Percentiles rank a stretch among this genome's conserved stretches.
phyloP scores from a whole-genome alignment of 345 rosid genomes.

The Eucalyptus albens region DNA sequence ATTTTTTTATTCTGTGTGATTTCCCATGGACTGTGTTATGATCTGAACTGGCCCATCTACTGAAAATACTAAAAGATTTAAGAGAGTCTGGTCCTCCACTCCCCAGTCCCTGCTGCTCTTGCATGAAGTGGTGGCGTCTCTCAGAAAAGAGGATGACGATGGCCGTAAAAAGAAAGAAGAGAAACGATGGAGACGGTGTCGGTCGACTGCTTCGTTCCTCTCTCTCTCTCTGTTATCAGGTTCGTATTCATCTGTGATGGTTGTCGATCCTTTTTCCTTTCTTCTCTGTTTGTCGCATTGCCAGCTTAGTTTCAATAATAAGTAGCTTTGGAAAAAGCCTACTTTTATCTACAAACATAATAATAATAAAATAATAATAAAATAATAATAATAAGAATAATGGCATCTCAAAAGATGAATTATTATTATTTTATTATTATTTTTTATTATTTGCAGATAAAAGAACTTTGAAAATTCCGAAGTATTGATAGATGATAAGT shows the following conservation, averaged over 20 bases:
- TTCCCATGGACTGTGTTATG: rapidly evolving
- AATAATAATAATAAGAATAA: neutral
- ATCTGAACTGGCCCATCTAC: neutral
- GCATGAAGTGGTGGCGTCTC: neutral
- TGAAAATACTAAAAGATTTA: neutral
- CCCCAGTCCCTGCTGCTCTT: neutral
- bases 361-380: too few relatives aligned
- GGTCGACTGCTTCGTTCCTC: neutral
- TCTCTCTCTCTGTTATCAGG: neutral
- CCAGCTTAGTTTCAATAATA: neutral
- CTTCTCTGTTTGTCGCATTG: neutral
- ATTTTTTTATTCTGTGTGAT: rapidly evolving
- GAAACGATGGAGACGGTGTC: neutral
- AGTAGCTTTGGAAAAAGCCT: too few relatives aligned
- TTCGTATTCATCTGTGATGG: neutral
- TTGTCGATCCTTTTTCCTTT: neutral
- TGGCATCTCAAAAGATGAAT: neutral
- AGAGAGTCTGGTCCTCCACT: neutral
- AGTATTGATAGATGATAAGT: neutral
- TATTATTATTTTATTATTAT: too few relatives aligned
- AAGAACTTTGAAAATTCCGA: too few relatives aligned
- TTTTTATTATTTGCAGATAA: too few relatives aligned
- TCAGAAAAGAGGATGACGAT: neutral
- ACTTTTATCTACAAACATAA: too few relatives aligned
- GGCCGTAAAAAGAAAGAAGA: neutral